phyloP scores from a whole-genome alignment of 2,329 filamentous ascomycete genomes.

The Penicillium sp. region DNA sequence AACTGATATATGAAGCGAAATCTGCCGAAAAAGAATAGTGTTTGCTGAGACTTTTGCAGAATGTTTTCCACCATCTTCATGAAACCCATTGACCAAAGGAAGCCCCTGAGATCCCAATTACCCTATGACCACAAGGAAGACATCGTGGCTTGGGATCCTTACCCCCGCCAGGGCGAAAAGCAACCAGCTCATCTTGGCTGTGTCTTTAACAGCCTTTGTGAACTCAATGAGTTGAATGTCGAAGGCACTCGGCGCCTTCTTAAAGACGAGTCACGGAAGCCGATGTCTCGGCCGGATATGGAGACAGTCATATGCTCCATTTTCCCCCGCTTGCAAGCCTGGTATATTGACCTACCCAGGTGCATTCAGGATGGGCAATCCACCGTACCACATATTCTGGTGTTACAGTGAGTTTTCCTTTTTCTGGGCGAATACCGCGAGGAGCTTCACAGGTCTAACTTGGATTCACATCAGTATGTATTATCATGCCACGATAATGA shows the following conservation, averaged over 20 bases:
- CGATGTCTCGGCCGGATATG: conserved; percentile 12
- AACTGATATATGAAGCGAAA: neutral
- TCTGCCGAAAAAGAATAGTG: neutral
- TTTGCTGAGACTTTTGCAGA: conserved; percentile 13
- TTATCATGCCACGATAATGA: conserved; percentile 34
- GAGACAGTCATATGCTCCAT: conserved; percentile 15
- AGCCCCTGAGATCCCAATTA: conserved; percentile 10
- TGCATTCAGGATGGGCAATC: conserved; percentile 15
- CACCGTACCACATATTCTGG: conserved; percentile 20
- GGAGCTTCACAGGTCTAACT: neutral
- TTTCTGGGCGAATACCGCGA: neutral
- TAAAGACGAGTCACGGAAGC: conserved; percentile 8
- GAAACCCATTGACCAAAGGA: conserved; percentile 12
- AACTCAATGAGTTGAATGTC: conserved; percentile 10
- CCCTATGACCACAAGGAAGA: conserved; percentile 9
- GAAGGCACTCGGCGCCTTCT: conserved; percentile 8
- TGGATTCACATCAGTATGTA: conserved; percentile 29
- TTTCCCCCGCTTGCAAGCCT: conserved; percentile 18
- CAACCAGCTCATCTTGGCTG: conserved; percentile 11
- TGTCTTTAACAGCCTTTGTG: conserved; percentile 11
- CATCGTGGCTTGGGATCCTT: conserved; percentile 10
- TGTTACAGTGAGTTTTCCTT: conserved; percentile 20
- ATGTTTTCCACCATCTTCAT: conserved; percentile 15
- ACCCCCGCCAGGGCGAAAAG: conserved; percentile 10
- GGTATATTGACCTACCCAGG: conserved; percentile 16